Base-by-base conservation (phyloP, 2,329 filamentous ascomycete genomes). In the Fusarium pseudoanthophilum region DNA sequence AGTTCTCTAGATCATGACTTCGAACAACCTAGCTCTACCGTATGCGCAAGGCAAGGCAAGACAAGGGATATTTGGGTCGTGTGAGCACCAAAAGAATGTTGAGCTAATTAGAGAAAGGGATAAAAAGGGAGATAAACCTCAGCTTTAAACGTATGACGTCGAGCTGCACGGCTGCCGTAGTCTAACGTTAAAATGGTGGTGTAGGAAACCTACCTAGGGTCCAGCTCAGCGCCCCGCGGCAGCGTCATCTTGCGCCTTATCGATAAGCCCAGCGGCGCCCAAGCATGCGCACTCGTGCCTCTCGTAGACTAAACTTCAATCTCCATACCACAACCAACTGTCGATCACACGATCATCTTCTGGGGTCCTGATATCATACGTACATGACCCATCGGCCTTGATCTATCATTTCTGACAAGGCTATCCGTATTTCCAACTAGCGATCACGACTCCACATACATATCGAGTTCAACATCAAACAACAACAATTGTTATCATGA, bases 401-500 rank as follows among this genome's bases (percentile, higher is more conserved):
- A 40, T 14, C 20, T 26, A 40, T n/a, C 13, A n/a, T 45, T 51
- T 21, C 15, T 39, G n/a, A 60, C 20, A 37, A 51, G n/a, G 21
- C 20, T n/a, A 28, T 11, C 36, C 36, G 36, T 37, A 37, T n/a
- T 18, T 16, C 18, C 8, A 39, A 24, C 43, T 26, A 24, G n/a
- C 42, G 26, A 48, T 30, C 52, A 32, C 24, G 40, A 11, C 28
- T 42, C 34, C 42, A 21, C 36, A 43, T 40, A 60, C 55, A n/a
- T 26, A 43, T 28, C 42, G 65, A 65, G 59, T 53, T 68, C 56
- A 65, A 62, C 46, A 58, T 57, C 64, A 58, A 64, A 72, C 45
- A 64, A 61, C 48, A 43, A 75, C n/a, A 53, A 60, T 40, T 43
- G 57, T 9, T 55, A 68, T 74, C 60, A 88, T 88, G 86, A 87